A percentile compares a stretch with the other conserved stretches of the same genome.
These are phyloP conservation scores for Naematelia encephala DNA, from an alignment of 768 basidiomycete species.

Conservation along the genomic window DNA sequence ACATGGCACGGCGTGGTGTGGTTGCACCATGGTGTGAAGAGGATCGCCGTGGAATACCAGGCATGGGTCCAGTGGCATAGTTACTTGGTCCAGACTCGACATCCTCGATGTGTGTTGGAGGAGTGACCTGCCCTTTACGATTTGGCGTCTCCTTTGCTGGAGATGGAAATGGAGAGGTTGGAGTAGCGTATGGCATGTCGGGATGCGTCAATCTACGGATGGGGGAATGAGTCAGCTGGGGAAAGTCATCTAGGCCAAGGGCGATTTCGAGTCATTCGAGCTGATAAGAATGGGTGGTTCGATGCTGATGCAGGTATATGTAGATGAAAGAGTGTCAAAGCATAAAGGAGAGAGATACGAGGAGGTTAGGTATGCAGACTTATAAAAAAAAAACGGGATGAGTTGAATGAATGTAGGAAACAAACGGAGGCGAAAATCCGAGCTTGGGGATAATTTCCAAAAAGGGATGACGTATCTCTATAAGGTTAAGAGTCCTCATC, in stretches of 20 bases:
- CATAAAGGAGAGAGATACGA: not conserved
- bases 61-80: conserved; percentile 34
- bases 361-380: no score
- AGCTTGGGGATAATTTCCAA: not conserved
- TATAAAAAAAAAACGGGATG: not conserved
- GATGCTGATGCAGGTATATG: not conserved
- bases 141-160: conserved; percentile 25
- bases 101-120: conserved; percentile 27
- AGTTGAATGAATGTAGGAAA: not conserved
- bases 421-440: not conserved
- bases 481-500: not conserved
- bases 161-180: conserved; percentile 40
- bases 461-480: not conserved
- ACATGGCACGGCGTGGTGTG: conserved; percentile 28
- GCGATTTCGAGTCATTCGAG: conserved; percentile 1
- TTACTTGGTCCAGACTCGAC: conserved; percentile 11
- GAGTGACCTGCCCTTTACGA: conserved; percentile 26
- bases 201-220: conserved; percentile 2
- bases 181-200: conserved; percentile 48
- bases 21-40: conserved; percentile 22
- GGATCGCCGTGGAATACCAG: conserved; percentile 42
- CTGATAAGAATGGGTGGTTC: not conserved
- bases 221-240: not conserved
- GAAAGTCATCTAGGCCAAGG: not conserved
- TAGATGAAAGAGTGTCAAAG: conserved; percentile 1